Evolutionary conservation across 192 early-diverging fungal genomes (phyloP).

Genomic region (Geranomyces michiganensis): DNA sequence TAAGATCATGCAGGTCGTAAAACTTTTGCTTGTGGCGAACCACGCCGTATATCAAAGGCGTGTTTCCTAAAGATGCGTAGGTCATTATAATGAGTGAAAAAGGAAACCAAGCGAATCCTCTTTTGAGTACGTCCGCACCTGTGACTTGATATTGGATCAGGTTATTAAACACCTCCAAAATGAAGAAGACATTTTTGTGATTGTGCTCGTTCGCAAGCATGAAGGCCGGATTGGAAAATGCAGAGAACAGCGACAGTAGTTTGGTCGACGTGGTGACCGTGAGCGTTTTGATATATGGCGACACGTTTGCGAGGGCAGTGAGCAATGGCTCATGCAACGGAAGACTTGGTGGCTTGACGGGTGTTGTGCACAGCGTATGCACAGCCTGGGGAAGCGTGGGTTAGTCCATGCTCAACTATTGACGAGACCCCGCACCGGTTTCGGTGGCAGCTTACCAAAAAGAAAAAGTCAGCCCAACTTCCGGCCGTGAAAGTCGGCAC

Average conservation of each 20-base stretch:
- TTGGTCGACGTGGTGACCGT: slow-evolving; percentile 72
- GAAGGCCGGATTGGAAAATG: slow-evolving; percentile 77
- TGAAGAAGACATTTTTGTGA: slow-evolving; percentile 70
- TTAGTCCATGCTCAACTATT: not conserved
- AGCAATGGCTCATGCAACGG: slow-evolving; percentile 79
- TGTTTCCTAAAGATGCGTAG: slow-evolving; percentile 79
- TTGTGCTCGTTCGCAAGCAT: slow-evolving; percentile 79
- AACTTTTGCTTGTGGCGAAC: slow-evolving; percentile 75
- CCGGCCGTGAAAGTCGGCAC: slow-evolving; percentile 49
- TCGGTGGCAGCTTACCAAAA: slow-evolving; percentile 55
- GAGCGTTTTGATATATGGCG: slow-evolving; percentile 77
- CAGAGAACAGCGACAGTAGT: slow-evolving; percentile 73
- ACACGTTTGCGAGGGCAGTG: slow-evolving; percentile 78
- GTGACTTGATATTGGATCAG: slow-evolving; percentile 83
- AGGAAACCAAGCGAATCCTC: not conserved
- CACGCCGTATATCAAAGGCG: slow-evolving; percentile 78
- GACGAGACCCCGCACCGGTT: no score
- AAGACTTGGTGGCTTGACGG: slow-evolving; percentile 54
- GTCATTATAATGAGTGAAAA: no score
- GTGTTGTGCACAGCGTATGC: slow-evolving; percentile 74
- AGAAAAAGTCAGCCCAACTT: slow-evolving; percentile 76
- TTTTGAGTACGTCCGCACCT: slow-evolving; percentile 38
- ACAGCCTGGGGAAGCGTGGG: slow-evolving; percentile 59
- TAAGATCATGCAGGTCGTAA: slow-evolving; percentile 67
- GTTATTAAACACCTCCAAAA: slow-evolving; percentile 82